Evolutionary conservation across 257 asterid species (phyloP).

Genomic region (Nicotiana benthamiana): DNA sequence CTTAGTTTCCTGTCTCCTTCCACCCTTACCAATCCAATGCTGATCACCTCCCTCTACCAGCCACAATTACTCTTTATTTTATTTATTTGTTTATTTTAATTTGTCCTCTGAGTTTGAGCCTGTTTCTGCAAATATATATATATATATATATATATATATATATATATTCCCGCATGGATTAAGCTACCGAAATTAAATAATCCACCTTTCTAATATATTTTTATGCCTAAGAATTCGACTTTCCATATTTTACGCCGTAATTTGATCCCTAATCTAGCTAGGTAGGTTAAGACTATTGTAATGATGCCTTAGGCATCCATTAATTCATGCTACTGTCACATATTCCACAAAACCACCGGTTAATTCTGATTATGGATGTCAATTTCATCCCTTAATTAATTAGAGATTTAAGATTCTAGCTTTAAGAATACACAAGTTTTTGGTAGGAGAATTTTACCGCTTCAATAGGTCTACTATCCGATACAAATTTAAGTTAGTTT

Average conservation of each 20-base stretch:
- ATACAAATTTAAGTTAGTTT: no score
- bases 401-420: no score
- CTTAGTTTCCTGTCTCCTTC: constrained; percentile 33
- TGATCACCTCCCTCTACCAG: neutral
- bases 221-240: constrained; percentile 17
- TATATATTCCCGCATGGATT: neutral
- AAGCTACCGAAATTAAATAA: neutral
- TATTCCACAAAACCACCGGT: neutral
- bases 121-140: neutral
- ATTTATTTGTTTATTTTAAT: neutral
- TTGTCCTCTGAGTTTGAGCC: constrained; percentile 8
- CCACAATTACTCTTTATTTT: no score
- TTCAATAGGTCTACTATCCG: no score
- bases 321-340: neutral
- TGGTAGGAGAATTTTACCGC: no score
- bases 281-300: constrained; percentile 2
- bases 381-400: neutral
- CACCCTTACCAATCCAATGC: constrained; percentile 13
- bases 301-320: neutral
- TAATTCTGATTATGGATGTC: neutral
- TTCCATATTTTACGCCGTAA: constrained; percentile 44
- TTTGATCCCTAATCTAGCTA: constrained; percentile 22
- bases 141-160: no score
- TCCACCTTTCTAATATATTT: neutral
- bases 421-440: no score